Percentiles rank a stretch among this genome's conserved stretches.
Conservation (phyloP, 768 basidiomycete species). For the Dictyophora rubrovolvata region DNA sequence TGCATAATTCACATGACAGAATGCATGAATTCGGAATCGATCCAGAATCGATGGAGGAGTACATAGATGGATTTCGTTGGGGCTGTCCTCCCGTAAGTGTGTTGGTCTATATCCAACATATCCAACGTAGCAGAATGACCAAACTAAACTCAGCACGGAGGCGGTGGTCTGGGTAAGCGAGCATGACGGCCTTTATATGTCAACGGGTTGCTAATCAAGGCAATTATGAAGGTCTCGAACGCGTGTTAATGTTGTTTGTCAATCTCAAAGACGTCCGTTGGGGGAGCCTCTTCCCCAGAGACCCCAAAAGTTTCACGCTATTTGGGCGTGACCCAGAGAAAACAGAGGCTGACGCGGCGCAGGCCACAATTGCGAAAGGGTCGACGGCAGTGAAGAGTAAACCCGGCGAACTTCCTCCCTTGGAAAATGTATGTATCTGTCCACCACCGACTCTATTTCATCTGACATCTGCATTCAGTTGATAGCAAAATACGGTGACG, state of each 20-base stretch:
- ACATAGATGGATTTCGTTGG: conserved; percentile 39
- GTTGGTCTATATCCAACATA: not conserved
- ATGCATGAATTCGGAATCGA: conserved; percentile 31
- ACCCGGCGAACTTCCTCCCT: conserved; percentile 21
- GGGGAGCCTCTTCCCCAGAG: conserved; percentile 37
- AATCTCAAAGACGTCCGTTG: conserved; percentile 35
- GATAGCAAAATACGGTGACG: conserved; percentile 56
- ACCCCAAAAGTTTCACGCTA: conserved; percentile 23
- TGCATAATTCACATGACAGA: not conserved
- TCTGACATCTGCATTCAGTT: conserved; percentile 16
- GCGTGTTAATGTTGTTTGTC: conserved; percentile 43
- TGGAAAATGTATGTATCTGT: conserved; percentile 21
- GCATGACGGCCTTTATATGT: not conserved
- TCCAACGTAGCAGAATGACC: not conserved
- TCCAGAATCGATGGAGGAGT: conserved; percentile 33
- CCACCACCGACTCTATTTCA: not conserved
- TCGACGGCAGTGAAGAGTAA: conserved; percentile 17
- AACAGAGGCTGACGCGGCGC: conserved; percentile 15
- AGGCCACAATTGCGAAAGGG: conserved; percentile 19
- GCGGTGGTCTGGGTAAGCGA: conserved; percentile 36
- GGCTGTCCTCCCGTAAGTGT: conserved; percentile 32
- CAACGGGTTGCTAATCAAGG: conserved; percentile 2
- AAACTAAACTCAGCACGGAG: conserved; percentile 25
- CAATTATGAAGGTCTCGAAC: conserved; percentile 24
- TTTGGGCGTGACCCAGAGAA: conserved; percentile 13